These are phyloP conservation scores for Jamesozyma piceae DNA, from an alignment of 805 yeast genomes.

Conservation along the genomic window DNA sequence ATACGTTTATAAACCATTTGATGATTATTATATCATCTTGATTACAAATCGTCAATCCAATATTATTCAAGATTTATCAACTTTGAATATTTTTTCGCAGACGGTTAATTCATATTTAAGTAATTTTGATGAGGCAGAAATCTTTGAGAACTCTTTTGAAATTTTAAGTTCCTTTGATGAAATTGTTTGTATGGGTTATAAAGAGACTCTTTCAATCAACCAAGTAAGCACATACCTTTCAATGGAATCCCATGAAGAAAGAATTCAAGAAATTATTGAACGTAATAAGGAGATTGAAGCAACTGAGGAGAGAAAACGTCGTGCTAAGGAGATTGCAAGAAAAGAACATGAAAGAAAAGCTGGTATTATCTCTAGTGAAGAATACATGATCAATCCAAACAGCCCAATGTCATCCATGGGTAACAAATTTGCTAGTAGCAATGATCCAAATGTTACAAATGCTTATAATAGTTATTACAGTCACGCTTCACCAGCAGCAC, in stretches of 20 bases:
- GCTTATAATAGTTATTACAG: constrained; percentile 31
- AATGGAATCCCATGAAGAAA: constrained; percentile 98
- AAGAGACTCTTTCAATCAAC: constrained; percentile 70
- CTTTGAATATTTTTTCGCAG: constrained; percentile 76
- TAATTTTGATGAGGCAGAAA: constrained; percentile 69
- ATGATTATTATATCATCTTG: constrained; percentile 81
- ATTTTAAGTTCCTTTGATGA: constrained; percentile 90
- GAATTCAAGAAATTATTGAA: constrained; percentile 95
- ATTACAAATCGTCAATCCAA: constrained; percentile 87
- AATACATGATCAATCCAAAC: constrained; percentile 5
- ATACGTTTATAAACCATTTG: constrained; percentile 92
- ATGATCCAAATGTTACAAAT: constrained; percentile 30
- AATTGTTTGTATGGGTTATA: constrained; percentile 78
- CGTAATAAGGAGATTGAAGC: constrained; percentile 96
- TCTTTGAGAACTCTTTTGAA: constrained; percentile 78
- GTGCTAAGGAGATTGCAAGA: constrained; percentile 83
- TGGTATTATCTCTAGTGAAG: constrained; percentile 29
- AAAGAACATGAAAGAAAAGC: constrained; percentile 42
- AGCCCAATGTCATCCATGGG: constrained; percentile 1
- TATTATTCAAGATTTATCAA: constrained; percentile 88
- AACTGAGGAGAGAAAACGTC: constrained; percentile 89
- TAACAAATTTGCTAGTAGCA: constrained; percentile 20
- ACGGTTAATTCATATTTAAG: constrained; percentile 68
- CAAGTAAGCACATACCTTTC: constrained; percentile 86
- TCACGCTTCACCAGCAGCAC: constrained; percentile 33